Base-by-base conservation (phyloP, 2,329 filamentous ascomycete genomes). In the Karstenula rhodostoma region DNA sequence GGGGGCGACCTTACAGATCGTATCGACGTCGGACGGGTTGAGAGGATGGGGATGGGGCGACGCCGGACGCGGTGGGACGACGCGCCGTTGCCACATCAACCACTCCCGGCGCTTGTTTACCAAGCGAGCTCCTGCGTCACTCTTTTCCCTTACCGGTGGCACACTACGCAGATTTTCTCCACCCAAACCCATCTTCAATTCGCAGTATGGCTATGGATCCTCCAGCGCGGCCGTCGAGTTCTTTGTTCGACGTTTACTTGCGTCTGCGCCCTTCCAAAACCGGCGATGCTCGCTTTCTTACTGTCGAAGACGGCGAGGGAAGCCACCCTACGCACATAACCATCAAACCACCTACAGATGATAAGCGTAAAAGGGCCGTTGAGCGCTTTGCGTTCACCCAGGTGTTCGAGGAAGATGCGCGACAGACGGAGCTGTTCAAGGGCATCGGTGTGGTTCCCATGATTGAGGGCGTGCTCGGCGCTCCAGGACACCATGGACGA, bases 381-480 rank as follows among this genome's bases (percentile, higher is more conserved):
- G 95, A 99, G 78, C 93, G 91, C 74, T 99, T 98, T 75, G 92
- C 90, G 1, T 99, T 99, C 74, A 99, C 95, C 0, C 88, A 88
- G 63, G 93, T 99, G 0, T 97, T 98, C 69, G 91, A 96, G 69
- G 94, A 98, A 73, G 85, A 90, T 70, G 89, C 93, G 1, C 87
- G 86, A 7, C 95, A 99, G 74, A 82, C 95, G 29, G 93, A 97
- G 71, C 80, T 99, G 10, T 97, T 99, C 74, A 86, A 92, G 66
- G 89, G 89, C 71, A 92, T 90, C 0, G 90, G 90, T 25, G 87
- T 97, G 47, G 81, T 90, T 15, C 85, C 87, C 0, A 82, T 97
- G 46, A 86, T 97, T 7, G 89, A 94, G 70, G 93, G 92, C 22
- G 93, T 97, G 3, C 76, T 99, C 44, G 90, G 90, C 7, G 85